Conservation (phyloP, 148 eudicot species). For the Rhododendron ovatum region DNA sequence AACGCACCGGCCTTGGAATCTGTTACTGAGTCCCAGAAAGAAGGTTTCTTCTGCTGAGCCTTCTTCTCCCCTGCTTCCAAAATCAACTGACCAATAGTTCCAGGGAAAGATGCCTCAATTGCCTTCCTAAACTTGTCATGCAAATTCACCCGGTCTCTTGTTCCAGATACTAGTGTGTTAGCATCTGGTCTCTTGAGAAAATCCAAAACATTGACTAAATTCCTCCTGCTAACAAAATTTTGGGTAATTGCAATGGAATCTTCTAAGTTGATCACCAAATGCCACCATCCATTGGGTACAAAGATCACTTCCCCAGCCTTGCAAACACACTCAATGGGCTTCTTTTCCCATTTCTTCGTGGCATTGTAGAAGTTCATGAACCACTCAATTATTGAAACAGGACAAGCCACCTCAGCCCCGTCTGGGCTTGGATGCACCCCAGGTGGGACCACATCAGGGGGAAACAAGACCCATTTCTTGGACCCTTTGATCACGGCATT, state of each 20-base stretch:
- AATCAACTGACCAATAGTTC: constrained; percentile 56
- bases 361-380: constrained; percentile 90
- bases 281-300: constrained; percentile 99
- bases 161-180: constrained; percentile 84
- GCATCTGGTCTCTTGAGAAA: constrained; percentile 93
- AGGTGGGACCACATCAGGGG: constrained; percentile 92
- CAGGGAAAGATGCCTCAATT: constrained; percentile 69
- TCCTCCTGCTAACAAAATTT: constrained; percentile 95
- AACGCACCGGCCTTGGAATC: constrained; percentile 80
- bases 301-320: constrained; percentile 94
- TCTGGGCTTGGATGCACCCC: constrained; percentile 98
- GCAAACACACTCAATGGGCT: constrained; percentile 89
- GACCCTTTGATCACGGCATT: constrained; percentile 94
- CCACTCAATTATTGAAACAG: constrained; percentile 96
- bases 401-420: constrained; percentile 94
- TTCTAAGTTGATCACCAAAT: constrained; percentile 91
- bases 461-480: constrained; percentile 93
- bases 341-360: constrained; percentile 72
- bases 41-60: constrained; percentile 41
- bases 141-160: constrained; percentile 77
- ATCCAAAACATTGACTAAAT: constrained; percentile 81
- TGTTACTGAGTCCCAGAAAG: constrained; percentile 76
- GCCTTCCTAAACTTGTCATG: constrained; percentile 74
- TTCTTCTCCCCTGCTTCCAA: constrained; percentile 51
- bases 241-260: constrained; percentile 98